Evolutionary conservation across 495 filamentous ascomycete genomes (phyloP), one percentile per base, ranked within the genome.

Genomic region (Xylaria palmicola): DNA sequence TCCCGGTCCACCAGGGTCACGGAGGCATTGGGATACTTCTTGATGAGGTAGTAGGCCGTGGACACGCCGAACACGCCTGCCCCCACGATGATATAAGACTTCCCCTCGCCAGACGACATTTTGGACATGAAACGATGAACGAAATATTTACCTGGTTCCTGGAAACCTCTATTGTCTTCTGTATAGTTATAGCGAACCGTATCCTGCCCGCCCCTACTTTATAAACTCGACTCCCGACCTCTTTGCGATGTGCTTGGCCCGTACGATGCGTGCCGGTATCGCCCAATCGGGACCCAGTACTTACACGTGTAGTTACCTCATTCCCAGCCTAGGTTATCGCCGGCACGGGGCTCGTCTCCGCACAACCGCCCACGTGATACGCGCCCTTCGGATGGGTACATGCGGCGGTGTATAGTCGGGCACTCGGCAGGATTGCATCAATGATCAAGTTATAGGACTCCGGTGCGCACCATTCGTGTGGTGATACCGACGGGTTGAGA

Each of bases 61-160:
- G 82, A 83, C 1, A 82, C 82, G 29, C 87, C 87, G 64, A 89
- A 89, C 48, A 86, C 82, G 27, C 87, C 87, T 13, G 81, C 80
- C 32, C 87, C 87, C 48, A 89, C 72, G 60, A 88, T 87, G 54
- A 88, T 71, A 66, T 82, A 84, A 39, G 81, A 81, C 32, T 30
- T n/a, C n/a, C n/a, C 62, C 17, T 17, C 15, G 63, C 71, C 59
- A 69, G 48, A 39, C 12, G 62, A 40, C 41, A 59, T 41, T 4
- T 3, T 54, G 15, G 24, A 43, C 44, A 44, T 36, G 15, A 15
- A 48, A 27, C 24, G 13, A 12, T 19, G 45, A 27, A n/a, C n/a
- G n/a, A n/a, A n/a, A n/a, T n/a, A n/a, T n/a, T n/a, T n/a, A n/a
- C n/a, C n/a, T n/a, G n/a, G n/a, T n/a, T n/a, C n/a, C n/a, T n/a